Evolutionary conservation across 768 basidiomycete genomes (phyloP).

Genomic region (Lentinula raphanica): DNA sequence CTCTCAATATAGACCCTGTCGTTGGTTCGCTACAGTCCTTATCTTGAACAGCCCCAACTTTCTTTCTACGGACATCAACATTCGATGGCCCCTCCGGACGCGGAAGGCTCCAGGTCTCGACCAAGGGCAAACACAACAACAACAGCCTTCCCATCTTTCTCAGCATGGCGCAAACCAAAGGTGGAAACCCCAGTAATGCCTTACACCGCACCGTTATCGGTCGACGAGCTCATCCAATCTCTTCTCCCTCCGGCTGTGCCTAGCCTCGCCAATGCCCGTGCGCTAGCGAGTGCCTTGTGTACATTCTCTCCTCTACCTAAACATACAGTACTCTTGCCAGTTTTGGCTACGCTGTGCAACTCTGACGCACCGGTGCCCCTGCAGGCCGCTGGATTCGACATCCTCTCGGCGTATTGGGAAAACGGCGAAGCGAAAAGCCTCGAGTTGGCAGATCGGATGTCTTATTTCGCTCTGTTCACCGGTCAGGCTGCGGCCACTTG

Average conservation of each 20-base stretch:
- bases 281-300: conserved; percentile 47
- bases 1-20: too few species aligned
- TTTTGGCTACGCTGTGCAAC: conserved; percentile 57
- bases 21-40: too few species aligned
- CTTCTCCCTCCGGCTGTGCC: conserved; percentile 59
- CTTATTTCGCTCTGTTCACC: conserved; percentile 62
- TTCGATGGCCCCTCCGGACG: conserved; percentile 11
- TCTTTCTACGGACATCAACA: not conserved
- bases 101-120: conserved; percentile 24
- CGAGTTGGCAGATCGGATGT: conserved; percentile 52
- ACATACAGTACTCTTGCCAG: conserved; percentile 47
- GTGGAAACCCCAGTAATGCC: conserved; percentile 19
- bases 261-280: conserved; percentile 57
- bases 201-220: conserved; percentile 25
- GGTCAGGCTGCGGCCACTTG: conserved; percentile 37
- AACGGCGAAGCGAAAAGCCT: conserved; percentile 44
- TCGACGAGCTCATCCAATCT: conserved; percentile 38
- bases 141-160: conserved; percentile 27
- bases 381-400: conserved; percentile 67
- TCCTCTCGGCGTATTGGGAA: conserved; percentile 66
- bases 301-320: conserved; percentile 53
- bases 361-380: conserved; percentile 47
- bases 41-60: not conserved
- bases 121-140: conserved; percentile 39
- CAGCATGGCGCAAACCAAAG: conserved; percentile 32